These are phyloP conservation scores for Leccinum disarticulatum DNA, from an alignment of 768 basidiomycete genomes.

Conservation along the genomic window DNA sequence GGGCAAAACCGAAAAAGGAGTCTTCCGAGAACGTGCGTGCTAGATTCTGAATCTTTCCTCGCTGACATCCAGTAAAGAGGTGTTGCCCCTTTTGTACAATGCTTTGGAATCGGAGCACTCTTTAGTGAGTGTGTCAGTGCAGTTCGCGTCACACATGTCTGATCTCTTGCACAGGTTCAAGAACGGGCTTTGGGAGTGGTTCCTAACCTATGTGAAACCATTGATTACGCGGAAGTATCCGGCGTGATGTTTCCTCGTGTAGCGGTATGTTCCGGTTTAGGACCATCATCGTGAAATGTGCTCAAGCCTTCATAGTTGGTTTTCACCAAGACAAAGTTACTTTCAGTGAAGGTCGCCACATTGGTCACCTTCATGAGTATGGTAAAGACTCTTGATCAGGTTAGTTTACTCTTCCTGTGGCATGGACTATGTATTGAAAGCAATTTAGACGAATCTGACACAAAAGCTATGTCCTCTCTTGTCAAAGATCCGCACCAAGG, in stretches of 20 bases:
- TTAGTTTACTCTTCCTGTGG: constrained; percentile 27
- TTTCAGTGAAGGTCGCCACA: constrained; percentile 91
- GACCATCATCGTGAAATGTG: not conserved
- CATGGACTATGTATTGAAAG: not conserved
- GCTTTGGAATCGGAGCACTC: constrained; percentile 96
- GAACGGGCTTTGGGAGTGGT: constrained; percentile 84
- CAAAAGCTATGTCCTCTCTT: constrained; percentile 94
- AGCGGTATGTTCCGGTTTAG: constrained; percentile 56
- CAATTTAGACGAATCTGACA: constrained; percentile 73
- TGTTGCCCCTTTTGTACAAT: constrained; percentile 94
- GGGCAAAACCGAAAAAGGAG: constrained; percentile 80
- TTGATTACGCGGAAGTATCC: constrained; percentile 95
- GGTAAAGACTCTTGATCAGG: constrained; percentile 90
- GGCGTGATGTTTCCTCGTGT: constrained; percentile 88
- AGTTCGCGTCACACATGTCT: constrained; percentile 1
- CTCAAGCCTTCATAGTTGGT: constrained; percentile 58
- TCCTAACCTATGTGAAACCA: constrained; percentile 85
- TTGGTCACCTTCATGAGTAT: constrained; percentile 79
- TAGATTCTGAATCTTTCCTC: not conserved
- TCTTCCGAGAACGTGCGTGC: constrained; percentile 84
- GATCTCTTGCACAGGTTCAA: constrained; percentile 63
- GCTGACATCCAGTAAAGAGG: constrained; percentile 52
- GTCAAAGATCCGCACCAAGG: constrained; percentile 93
- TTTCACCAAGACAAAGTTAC: constrained; percentile 87
- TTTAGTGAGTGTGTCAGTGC: constrained; percentile 43